phyloP scores from a whole-genome alignment of 2,329 filamentous ascomycete species.

The Xylaria sp. region DNA sequence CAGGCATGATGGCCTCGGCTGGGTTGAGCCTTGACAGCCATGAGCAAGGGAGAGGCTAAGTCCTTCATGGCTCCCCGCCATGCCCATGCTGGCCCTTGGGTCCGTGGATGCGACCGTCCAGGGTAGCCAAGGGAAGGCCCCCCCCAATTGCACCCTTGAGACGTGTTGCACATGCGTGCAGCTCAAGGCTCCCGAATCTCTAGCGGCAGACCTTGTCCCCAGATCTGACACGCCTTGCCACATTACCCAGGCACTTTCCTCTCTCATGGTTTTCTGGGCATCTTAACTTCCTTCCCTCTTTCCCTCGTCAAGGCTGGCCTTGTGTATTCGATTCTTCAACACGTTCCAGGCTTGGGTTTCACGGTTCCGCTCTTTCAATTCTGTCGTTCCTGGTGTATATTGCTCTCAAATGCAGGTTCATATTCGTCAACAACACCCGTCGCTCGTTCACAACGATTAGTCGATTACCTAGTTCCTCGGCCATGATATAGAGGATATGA shows the following conservation, averaged over 20 bases:
- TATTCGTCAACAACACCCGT: slow-evolving; percentile 12
- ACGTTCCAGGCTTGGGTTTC: slow-evolving; percentile 26
- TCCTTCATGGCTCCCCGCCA: neutral
- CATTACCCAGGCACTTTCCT: slow-evolving; percentile 18
- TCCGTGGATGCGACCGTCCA: slow-evolving; percentile 13
- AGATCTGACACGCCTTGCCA: slow-evolving; percentile 25
- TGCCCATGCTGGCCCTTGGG: slow-evolving; percentile 10
- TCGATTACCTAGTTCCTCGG: too few relatives aligned
- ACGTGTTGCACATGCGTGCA: slow-evolving; percentile 25
- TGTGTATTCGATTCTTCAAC: slow-evolving; percentile 31
- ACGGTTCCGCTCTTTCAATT: slow-evolving; percentile 18
- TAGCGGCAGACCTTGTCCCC: slow-evolving; percentile 16
- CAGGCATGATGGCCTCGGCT: neutral
- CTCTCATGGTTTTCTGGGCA: slow-evolving; percentile 21
- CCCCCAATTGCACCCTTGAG: slow-evolving; percentile 27
- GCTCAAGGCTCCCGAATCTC: slow-evolving; percentile 22
- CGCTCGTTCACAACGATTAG: slow-evolving; percentile 16
- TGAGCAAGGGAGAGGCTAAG: neutral
- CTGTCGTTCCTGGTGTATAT: slow-evolving; percentile 23
- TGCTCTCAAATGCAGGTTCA: slow-evolving; percentile 4
- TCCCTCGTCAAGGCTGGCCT: slow-evolving; percentile 33
- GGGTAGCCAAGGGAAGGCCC: slow-evolving; percentile 19
- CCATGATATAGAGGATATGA: slow-evolving; percentile 29
- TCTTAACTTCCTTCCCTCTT: slow-evolving; percentile 13
- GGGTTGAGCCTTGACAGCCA: neutral